A percentile compares a stretch with the other conserved stretches of the same genome.
phyloP scores from a whole-genome alignment of 1,284 basidiomycete genomes.

The Ceratobasidium sp. region DNA sequence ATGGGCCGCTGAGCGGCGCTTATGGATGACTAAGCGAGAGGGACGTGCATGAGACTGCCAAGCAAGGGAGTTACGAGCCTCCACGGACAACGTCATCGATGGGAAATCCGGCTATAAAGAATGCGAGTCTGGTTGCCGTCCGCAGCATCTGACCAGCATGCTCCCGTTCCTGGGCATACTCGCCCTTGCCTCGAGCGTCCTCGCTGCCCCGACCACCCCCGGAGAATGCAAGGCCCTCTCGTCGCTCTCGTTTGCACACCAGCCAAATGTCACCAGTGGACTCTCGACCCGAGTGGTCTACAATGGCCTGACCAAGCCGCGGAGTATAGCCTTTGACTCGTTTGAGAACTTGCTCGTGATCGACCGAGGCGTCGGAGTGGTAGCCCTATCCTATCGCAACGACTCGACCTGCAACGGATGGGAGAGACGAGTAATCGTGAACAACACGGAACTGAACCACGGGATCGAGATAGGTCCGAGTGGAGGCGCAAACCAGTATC shows the following conservation, averaged over 20 bases:
- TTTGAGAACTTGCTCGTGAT: conserved; percentile 54
- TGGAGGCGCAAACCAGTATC: conserved; percentile 32
- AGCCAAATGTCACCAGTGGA: conserved; percentile 47
- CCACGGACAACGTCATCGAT: conserved; percentile 8
- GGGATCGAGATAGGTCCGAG: conserved; percentile 51
- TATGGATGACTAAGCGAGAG: too few species aligned
- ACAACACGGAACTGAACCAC: conserved; percentile 53
- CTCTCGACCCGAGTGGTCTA: conserved; percentile 51
- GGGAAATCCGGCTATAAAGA: not conserved
- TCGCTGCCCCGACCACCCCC: conserved; percentile 27
- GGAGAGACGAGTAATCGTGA: conserved; percentile 52
- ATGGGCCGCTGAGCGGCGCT: too few species aligned
- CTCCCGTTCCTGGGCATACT: not conserved
- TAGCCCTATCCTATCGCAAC: conserved; percentile 48
- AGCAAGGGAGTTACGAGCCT: not conserved
- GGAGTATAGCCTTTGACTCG: conserved; percentile 53
- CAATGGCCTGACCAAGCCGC: conserved; percentile 53
- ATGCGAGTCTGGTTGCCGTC: not conserved
- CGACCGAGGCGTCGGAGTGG: conserved; percentile 54
- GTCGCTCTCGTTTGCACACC: conserved; percentile 28
- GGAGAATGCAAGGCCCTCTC: conserved; percentile 20
- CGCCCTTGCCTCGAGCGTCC: not conserved
- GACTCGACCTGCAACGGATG: conserved; percentile 48
- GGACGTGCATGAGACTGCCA: not conserved
- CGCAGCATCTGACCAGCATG: conserved; percentile 28